Percentiles rank a stretch among this genome's conserved stretches.
These are phyloP conservation scores for Rhodotorula sphaerocarpa DNA, from an alignment of 768 basidiomycete species.

Conservation along the genomic window DNA sequence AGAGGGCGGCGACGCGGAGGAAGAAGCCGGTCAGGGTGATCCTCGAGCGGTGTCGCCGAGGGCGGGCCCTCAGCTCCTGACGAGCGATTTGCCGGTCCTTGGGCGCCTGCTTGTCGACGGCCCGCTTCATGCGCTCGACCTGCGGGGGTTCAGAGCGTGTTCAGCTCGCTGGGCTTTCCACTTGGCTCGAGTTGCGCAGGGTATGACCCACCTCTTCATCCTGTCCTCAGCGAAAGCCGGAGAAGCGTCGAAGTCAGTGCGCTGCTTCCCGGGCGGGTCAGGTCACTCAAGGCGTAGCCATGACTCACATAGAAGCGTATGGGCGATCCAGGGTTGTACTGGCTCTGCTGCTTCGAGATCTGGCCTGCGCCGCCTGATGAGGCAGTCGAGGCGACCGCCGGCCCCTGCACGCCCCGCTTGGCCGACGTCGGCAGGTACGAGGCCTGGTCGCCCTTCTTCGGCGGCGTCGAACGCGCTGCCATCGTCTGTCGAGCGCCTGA, in stretches of 20 bases:
- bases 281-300: too few relatives aligned
- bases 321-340: constrained; percentile 8
- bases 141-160: constrained; percentile 1
- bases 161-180: too few relatives aligned
- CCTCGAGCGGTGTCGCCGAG: constrained; percentile 1
- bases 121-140: constrained; percentile 27
- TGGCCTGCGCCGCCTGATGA: too few relatives aligned
- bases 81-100: constrained; percentile 9
- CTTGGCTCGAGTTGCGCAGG: too few relatives aligned
- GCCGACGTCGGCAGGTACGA: background rate
- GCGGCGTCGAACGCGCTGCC: too few relatives aligned
- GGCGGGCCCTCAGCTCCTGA: background rate
- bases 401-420: too few relatives aligned
- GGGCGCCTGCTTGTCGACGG: constrained; percentile 8
- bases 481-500: too few relatives aligned
- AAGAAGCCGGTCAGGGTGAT: constrained; percentile 23
- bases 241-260: background rate
- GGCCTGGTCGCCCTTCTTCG: background rate
- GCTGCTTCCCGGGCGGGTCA: background rate
- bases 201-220: background rate
- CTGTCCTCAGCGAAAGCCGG: too few relatives aligned
- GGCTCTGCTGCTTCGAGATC: background rate
- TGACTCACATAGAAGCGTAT: constrained; percentile 17
- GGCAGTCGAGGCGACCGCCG: too few relatives aligned
- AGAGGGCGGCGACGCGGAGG: constrained; percentile 23